phyloP scores from a whole-genome alignment of 768 basidiomycete species.

The Fistulinella prunicolor region DNA sequence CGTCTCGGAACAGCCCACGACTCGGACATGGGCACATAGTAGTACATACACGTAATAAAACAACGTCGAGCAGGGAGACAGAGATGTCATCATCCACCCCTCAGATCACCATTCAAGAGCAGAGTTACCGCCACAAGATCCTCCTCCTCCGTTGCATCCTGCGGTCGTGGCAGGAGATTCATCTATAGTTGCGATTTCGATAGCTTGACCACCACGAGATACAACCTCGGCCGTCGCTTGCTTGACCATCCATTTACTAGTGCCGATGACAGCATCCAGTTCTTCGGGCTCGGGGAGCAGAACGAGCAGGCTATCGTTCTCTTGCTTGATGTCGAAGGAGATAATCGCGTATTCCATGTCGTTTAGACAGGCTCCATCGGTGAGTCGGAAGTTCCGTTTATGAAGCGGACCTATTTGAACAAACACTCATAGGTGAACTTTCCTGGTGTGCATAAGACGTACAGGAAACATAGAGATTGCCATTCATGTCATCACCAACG shows the following conservation, averaged over 20 bases:
- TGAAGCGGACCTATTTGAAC: constrained; percentile 52
- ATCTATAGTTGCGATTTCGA: constrained; percentile 36
- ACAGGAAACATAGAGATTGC: constrained; percentile 51
- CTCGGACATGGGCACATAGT: too few species aligned
- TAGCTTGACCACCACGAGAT: constrained; percentile 25
- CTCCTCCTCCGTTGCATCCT: not conserved
- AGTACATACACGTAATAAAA: too few species aligned
- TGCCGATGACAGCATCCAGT: constrained; percentile 61
- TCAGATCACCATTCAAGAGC: not conserved
- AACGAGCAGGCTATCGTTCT: constrained; percentile 42
- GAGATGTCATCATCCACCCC: too few species aligned
- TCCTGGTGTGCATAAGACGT: constrained; percentile 16
- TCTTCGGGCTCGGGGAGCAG: constrained; percentile 51
- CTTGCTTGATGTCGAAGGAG: constrained; percentile 55
- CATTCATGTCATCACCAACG: constrained; percentile 59
- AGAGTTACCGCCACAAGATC: not conserved
- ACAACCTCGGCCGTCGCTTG: constrained; percentile 45
- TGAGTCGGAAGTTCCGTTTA: constrained; percentile 62
- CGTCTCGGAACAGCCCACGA: too few species aligned
- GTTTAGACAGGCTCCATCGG: constrained; percentile 55
- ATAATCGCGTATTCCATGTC: constrained; percentile 59
- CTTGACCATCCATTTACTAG: constrained; percentile 60
- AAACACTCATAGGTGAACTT: not conserved
- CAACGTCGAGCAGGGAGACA: too few species aligned
- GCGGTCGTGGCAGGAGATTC: not conserved